Percentiles rank a stretch among this genome's conserved stretches.
phyloP scores from a whole-genome alignment of 208 protist genomes.

The Acanthamoeba lenticulata region DNA sequence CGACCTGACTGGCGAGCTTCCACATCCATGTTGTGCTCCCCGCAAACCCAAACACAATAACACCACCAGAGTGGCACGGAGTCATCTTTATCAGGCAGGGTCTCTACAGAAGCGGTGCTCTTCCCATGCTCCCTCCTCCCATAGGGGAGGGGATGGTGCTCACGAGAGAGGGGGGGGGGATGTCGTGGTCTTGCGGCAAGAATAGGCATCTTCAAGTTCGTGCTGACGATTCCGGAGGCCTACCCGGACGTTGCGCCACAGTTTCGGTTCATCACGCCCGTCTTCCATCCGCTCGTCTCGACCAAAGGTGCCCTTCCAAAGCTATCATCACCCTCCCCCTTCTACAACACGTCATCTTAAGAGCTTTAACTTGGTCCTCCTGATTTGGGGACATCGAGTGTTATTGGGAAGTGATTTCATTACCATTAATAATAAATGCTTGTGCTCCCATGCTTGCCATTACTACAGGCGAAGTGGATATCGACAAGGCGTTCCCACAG shows the following conservation, averaged over 20 bases:
- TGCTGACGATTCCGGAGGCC: background rate
- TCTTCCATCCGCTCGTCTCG: background rate
- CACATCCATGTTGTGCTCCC: background rate
- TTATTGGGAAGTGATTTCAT: no score
- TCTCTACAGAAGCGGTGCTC: background rate
- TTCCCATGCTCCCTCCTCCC: no score
- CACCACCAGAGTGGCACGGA: background rate
- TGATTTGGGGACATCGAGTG: no score
- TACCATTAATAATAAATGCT: no score
- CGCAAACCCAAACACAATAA: background rate
- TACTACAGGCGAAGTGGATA: background rate
- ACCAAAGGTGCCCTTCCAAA: background rate
- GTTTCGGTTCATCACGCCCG: background rate
- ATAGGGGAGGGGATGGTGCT: no score
- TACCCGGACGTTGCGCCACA: background rate
- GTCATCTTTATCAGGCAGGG: constrained; percentile 3
- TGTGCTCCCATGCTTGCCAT: no score
- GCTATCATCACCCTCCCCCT: background rate
- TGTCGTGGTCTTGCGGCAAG: no score
- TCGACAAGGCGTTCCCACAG: background rate
- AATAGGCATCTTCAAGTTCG: background rate
- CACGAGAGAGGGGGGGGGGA: no score
- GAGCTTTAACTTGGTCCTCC: no score
- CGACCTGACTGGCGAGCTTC: background rate
- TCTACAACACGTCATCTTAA: no score